These are phyloP conservation scores for Klebsormidium nitens DNA, from an alignment of 139 green algal genomes.

Conservation along the genomic window DNA sequence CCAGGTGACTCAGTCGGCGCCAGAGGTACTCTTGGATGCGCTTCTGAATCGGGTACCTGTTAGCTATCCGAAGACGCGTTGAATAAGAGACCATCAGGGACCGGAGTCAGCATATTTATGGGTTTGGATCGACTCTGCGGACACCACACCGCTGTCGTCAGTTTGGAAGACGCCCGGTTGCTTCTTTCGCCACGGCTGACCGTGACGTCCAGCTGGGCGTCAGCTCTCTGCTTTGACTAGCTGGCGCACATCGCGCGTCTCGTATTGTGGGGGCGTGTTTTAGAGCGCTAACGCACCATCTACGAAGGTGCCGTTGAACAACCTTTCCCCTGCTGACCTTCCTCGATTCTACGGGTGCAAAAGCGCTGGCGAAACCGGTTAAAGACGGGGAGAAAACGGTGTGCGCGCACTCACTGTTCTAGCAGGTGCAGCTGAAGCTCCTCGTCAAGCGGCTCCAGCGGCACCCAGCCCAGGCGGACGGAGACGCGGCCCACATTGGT, in stretches of 20 bases:
- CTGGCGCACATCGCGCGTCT: too few species aligned
- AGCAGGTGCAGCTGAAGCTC: constrained; percentile 33
- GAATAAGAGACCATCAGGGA: not conserved
- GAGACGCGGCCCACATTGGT: constrained; percentile 71
- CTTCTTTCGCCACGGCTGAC: too few species aligned
- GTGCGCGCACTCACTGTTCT: constrained; percentile 10
- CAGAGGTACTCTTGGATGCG: constrained; percentile 27
- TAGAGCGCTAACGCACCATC: too few species aligned
- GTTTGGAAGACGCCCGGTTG: too few species aligned
- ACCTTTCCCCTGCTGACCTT: too few species aligned
- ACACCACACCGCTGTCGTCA: too few species aligned
- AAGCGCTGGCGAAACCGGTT: not conserved
- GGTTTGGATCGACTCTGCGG: not conserved
- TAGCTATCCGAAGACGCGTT: not conserved
- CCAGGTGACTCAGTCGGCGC: constrained; percentile 12
- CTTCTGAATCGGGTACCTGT: constrained; percentile 30
- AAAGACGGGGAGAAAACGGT: not conserved
- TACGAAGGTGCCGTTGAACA: too few species aligned
- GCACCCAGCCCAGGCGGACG: constrained; percentile 67
- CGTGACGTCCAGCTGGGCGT: too few species aligned
- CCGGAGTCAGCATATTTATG: not conserved
- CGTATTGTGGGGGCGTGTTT: too few species aligned
- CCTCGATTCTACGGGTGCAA: too few species aligned
- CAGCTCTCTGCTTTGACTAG: too few species aligned
- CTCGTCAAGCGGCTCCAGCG: constrained; percentile 38